phyloP scores from a whole-genome alignment of 805 yeast genomes.

The Nakazawaea ernobii region DNA sequence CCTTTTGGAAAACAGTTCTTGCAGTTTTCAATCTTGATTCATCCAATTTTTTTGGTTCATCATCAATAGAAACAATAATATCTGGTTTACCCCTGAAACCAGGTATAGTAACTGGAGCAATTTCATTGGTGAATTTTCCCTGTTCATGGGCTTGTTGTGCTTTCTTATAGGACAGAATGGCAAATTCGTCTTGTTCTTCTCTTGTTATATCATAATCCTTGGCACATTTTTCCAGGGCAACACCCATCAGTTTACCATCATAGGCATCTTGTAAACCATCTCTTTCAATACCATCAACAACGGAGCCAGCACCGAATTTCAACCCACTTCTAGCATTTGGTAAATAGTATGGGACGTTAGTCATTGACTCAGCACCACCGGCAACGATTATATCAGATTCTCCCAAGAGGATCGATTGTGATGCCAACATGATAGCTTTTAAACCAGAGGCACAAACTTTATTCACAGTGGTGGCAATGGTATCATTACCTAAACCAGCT shows the following conservation, averaged over 20 bases:
- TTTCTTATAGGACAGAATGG: conserved; percentile 77
- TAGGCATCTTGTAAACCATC: conserved; percentile 95
- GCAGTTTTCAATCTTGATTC: conserved; percentile 74
- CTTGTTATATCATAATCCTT: conserved; percentile 70
- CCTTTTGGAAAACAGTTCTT: conserved; percentile 91
- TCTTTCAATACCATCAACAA: conserved; percentile 85
- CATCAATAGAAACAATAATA: conserved; percentile 65
- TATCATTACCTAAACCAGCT: conserved; percentile 76
- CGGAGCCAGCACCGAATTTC: conserved; percentile 74
- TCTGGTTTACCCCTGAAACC: conserved; percentile 92
- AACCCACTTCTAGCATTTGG: conserved; percentile 74
- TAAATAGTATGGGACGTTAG: conserved; percentile 89
- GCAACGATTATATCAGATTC: conserved; percentile 89
- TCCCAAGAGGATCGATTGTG: conserved; percentile 86
- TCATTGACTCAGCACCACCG: conserved; percentile 98
- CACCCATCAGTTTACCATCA: conserved; percentile 88
- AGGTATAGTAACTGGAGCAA: conserved; percentile 82
- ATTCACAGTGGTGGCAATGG: conserved; percentile 87
- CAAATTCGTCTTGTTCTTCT: conserved; percentile 86
- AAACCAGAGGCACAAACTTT: conserved; percentile 97
- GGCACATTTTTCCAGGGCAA: conserved; percentile 96
- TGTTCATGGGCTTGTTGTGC: conserved; percentile 75
- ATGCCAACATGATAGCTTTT: conserved; percentile 85
- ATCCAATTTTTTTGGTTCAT: conserved; percentile 75
- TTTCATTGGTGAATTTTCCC: conserved; percentile 80